Conservation (phyloP, 306 rosid species). For the Malus sylvestris region DNA sequence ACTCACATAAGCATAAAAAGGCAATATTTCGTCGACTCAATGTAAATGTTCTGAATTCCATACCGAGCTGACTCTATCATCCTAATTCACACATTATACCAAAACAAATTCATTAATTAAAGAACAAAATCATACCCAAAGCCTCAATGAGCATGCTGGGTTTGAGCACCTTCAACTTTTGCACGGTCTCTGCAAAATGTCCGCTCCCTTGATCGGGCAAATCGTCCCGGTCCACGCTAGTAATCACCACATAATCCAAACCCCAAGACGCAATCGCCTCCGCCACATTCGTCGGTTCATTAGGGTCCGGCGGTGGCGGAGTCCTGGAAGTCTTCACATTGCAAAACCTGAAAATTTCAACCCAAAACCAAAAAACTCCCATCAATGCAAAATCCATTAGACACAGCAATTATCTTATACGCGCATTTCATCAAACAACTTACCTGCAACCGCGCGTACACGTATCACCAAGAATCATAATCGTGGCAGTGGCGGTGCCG, state of each 20-base stretch:
- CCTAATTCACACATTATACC: background rate
- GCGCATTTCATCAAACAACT: slow-evolving; percentile 11
- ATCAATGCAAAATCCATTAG: background rate
- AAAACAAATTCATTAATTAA: background rate
- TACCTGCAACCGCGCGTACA: slow-evolving; percentile 99
- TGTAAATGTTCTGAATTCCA: background rate
- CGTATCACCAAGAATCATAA: slow-evolving; percentile 96
- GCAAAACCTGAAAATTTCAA: slow-evolving; percentile 61
- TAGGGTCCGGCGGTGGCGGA: slow-evolving; percentile 93
- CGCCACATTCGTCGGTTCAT: slow-evolving; percentile 94
- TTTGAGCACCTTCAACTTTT: slow-evolving; percentile 72
- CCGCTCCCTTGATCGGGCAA: slow-evolving; percentile 94
- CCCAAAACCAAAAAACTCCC: background rate
- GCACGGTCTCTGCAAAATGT: slow-evolving; percentile 92
- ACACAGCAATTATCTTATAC: background rate
- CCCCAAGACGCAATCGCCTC: slow-evolving; percentile 99
- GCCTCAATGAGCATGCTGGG: slow-evolving; percentile 95
- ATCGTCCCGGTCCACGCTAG: slow-evolving; percentile 98
- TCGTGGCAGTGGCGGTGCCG: slow-evolving; percentile 95
- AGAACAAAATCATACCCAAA: slow-evolving; percentile 43
- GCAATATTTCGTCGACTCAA: background rate
- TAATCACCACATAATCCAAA: slow-evolving; percentile 94
- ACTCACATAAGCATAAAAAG: background rate
- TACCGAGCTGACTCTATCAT: background rate
- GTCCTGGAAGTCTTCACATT: slow-evolving; percentile 95